Evolutionary conservation across 306 rosid genomes (phyloP).

Genomic region (Castanea mollissima): DNA sequence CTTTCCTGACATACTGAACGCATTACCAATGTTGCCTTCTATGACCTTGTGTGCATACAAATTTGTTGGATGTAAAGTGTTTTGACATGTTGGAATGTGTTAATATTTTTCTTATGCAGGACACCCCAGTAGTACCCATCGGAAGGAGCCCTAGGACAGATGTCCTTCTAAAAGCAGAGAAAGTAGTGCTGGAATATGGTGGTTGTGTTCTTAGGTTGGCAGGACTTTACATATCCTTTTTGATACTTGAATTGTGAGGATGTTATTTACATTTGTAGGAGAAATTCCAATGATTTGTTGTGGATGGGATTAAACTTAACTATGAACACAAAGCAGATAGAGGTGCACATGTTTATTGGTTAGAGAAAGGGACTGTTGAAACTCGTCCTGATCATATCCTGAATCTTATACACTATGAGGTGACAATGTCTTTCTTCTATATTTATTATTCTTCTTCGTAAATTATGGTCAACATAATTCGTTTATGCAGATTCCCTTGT

Average conservation of each 20-base stretch:
- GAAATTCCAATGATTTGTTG: neutral
- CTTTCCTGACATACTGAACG: slow-evolving; percentile 1
- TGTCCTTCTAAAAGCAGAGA: slow-evolving; percentile 82
- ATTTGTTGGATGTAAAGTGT: neutral
- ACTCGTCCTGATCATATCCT: slow-evolving; percentile 79
- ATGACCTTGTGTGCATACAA: slow-evolving; percentile 8
- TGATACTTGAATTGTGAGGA: slow-evolving; percentile 22
- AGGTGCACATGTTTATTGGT: slow-evolving; percentile 90
- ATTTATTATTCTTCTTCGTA: neutral
- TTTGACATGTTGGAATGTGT: slow-evolving; percentile 9
- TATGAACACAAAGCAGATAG: slow-evolving; percentile 63
- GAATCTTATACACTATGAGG: slow-evolving; percentile 96
- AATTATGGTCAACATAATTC: neutral
- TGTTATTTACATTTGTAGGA: neutral
- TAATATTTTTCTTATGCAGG: slow-evolving; percentile 48
- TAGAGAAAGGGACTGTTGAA: slow-evolving; percentile 77
- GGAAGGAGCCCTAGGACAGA: slow-evolving; percentile 92
- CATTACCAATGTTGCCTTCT: neutral
- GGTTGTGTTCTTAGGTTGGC: slow-evolving; percentile 86
- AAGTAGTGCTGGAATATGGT: slow-evolving; percentile 65
- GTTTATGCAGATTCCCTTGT: neutral
- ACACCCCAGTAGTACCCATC: slow-evolving; percentile 71
- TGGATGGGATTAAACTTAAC: slow-evolving; percentile 51
- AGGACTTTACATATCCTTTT: slow-evolving; percentile 93
- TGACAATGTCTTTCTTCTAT: slow-evolving; percentile 32